phyloP scores from a whole-genome alignment of 2,329 filamentous ascomycete species.

The Xylaria hypoxylon region DNA sequence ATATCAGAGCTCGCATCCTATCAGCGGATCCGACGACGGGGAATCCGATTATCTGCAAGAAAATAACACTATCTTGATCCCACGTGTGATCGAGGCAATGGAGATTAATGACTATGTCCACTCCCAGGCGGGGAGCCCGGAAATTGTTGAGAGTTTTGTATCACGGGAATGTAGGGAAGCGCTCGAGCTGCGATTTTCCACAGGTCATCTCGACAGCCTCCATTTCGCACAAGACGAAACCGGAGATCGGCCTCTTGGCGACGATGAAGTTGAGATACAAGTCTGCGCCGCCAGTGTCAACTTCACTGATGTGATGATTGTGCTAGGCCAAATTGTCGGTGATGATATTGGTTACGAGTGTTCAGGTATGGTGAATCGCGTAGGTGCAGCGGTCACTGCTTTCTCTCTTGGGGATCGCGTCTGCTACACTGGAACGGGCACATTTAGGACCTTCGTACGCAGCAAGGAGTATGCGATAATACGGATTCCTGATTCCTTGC shows the following conservation, averaged over 20 bases:
- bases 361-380: not conserved
- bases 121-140: too few species aligned
- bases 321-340: constrained; percentile 8
- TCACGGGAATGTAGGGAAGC: too few species aligned
- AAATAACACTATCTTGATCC: not conserved
- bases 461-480: not conserved
- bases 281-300: constrained; percentile 16
- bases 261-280: constrained; percentile 18
- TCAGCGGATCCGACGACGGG: not conserved
- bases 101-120: too few species aligned
- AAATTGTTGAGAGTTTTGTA: too few species aligned
- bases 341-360: not conserved
- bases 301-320: constrained; percentile 22
- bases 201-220: constrained; percentile 7
- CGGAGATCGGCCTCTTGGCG: not conserved
- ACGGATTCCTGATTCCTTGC: not conserved
- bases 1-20: not conserved
- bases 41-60: not conserved
- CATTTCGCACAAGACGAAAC: not conserved
- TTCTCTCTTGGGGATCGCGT: constrained; percentile 22
- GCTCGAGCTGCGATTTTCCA: not conserved
- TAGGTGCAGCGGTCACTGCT: not conserved
- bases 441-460: not conserved
- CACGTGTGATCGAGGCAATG: not conserved
- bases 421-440: not conserved